Conservation (phyloP, 2,329 filamentous ascomycete species). For the Colletotrichum sp. region DNA sequence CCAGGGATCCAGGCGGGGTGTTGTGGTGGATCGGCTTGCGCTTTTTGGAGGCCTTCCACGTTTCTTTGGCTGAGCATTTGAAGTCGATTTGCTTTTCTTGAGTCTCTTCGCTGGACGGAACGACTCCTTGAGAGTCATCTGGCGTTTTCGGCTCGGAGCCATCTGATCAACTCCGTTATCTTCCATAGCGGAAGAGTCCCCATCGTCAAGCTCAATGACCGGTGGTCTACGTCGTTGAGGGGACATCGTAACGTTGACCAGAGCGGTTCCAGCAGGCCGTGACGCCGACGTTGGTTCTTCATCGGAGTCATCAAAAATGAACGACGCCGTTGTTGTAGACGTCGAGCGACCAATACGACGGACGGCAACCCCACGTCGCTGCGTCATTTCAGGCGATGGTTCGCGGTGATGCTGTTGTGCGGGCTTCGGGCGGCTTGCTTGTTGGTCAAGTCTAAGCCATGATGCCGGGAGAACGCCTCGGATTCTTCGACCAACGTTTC, state of each 20-base stretch:
- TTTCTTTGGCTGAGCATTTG: slow-evolving; percentile 28
- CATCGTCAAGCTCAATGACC: slow-evolving; percentile 34
- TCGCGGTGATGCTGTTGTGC: slow-evolving; percentile 32
- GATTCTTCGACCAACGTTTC: slow-evolving; percentile 49
- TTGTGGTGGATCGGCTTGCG: background rate
- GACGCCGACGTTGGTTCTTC: slow-evolving; percentile 31
- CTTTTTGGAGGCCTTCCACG: slow-evolving; percentile 4
- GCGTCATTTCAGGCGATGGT: slow-evolving; percentile 40
- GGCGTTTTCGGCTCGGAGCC: slow-evolving; percentile 47
- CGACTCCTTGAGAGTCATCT: slow-evolving; percentile 31
- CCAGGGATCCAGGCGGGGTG: background rate
- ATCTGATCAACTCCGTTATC: slow-evolving; percentile 59
- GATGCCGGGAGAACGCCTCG: slow-evolving; percentile 70
- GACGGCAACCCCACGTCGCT: slow-evolving; percentile 56
- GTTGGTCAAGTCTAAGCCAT: slow-evolving; percentile 66
- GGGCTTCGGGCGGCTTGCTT: slow-evolving; percentile 28
- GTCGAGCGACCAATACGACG: slow-evolving; percentile 38
- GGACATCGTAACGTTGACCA: background rate
- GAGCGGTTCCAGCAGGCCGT: background rate
- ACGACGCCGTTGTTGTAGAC: background rate
- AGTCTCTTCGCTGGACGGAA: slow-evolving; percentile 27
- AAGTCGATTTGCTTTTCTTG: slow-evolving; percentile 26
- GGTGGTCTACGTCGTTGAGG: background rate
- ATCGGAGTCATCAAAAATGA: slow-evolving; percentile 52
- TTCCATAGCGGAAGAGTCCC: slow-evolving; percentile 47